Conservation (phyloP, 2,329 filamentous ascomycete genomes). For the Onygena corvina region DNA sequence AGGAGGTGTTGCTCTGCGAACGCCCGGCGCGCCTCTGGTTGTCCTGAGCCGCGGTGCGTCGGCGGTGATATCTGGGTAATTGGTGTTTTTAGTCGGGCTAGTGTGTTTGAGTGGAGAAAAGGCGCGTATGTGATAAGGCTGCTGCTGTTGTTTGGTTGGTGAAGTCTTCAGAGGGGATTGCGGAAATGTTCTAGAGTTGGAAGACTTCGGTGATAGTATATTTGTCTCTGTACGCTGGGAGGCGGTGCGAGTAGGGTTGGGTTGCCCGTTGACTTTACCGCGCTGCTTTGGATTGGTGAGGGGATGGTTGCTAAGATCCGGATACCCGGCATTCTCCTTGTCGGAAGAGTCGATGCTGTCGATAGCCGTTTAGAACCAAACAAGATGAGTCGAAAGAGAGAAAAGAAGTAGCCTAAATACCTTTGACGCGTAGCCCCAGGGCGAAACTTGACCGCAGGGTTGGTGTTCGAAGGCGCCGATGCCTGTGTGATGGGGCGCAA, state of each 20-base stretch:
- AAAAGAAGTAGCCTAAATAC: not conserved
- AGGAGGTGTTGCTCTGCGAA: constrained; percentile 6
- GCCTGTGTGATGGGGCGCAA: constrained; percentile 24
- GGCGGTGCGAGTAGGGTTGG: constrained; percentile 29
- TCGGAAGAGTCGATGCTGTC: constrained; percentile 52
- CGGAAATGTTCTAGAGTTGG: constrained; percentile 59
- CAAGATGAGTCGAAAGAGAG: constrained; percentile 10
- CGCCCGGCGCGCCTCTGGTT: not conserved
- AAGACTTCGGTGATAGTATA: constrained; percentile 69
- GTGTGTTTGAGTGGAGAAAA: constrained; percentile 51
- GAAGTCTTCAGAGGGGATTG: constrained; percentile 42
- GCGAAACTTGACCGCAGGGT: constrained; percentile 19
- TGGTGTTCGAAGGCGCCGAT: constrained; percentile 17
- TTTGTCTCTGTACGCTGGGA: constrained; percentile 41
- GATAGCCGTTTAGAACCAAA: constrained; percentile 36
- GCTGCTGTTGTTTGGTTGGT: constrained; percentile 27
- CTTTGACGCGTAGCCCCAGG: constrained; percentile 15
- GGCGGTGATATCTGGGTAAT: not conserved
- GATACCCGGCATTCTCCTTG: constrained; percentile 57
- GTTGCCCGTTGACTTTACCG: constrained; percentile 33
- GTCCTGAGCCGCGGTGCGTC: constrained; percentile 3
- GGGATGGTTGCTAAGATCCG: constrained; percentile 32
- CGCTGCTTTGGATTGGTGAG: constrained; percentile 60
- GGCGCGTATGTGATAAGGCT: constrained; percentile 45
- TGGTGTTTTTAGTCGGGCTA: constrained; percentile 24